Base-by-base conservation (phyloP, 345 rosid genomes). In the Syzygium oleosum region DNA sequence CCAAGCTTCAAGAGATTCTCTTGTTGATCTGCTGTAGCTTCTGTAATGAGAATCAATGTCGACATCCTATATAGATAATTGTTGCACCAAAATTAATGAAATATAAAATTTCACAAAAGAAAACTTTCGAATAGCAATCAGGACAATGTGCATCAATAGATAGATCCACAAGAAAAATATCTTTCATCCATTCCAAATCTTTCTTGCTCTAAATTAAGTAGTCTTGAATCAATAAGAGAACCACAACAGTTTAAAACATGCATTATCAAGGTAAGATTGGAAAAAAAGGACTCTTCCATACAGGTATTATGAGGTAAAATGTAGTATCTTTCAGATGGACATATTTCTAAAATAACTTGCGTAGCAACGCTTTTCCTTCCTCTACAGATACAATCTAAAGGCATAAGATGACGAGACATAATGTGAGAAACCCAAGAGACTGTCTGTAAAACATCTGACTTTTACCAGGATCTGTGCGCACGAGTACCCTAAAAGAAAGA, bases 1-100 rank as follows among this genome's bases (percentile, higher is more conserved):
- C 99, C 99, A 97, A 77, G 95, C 95, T 95, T 95, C 98, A 46
- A 97, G 97, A 90, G 99, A 96, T 8, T 54, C 89, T 88, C 94
- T 93, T 56, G 98, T 96, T 85, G 94, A 91, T 58, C 92, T 86
- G 80, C 97, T 91, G 90, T 94, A 96, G 87, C 90, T 92, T 92
- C 90, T 94, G 88, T 95, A 96, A 79, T 93, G 93, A 85, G 93
- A 86, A 89, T 94, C 94, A 87, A 97, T 92, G 90, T 96, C 95
- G 85, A 95, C 87, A 85, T 93, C 98, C 99, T 97, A 89, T 87
- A 90, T 5, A 90, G 83, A 34, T 68, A 68, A 38, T 73, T 85
- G 89, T 38, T 80, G 52, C 12, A 52, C 53, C 86, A 56, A 25
- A 55, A 13, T 59, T 6, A 56, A 53, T 29, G 63, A 51, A 84